Percentiles rank a stretch among this genome's conserved stretches.
Conservation (phyloP, 1,284 basidiomycete species). For the Trichosporon sp. region DNA sequence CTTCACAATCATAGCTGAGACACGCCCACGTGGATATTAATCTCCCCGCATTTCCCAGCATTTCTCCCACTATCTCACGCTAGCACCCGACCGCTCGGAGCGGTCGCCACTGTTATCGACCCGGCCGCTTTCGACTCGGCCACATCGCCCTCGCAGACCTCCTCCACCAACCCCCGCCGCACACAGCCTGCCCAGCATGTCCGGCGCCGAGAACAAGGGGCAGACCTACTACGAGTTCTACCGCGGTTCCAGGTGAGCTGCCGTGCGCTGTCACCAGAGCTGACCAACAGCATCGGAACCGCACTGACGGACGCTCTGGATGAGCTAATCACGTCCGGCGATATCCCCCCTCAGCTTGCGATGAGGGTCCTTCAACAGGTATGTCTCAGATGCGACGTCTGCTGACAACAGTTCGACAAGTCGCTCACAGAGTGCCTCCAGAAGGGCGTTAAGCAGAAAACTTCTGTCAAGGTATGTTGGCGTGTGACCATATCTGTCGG, state of each 20-base stretch:
- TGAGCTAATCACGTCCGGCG: conserved; percentile 93
- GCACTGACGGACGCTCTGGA: conserved; percentile 98
- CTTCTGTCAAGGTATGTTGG: conserved; percentile 68
- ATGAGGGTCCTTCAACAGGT: conserved; percentile 97
- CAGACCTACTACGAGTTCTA: conserved; percentile 84
- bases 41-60: neutral
- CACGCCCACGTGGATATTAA: neutral
- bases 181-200: conserved; percentile 21
- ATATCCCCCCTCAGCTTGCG: conserved; percentile 93
- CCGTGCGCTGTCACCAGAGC: neutral
- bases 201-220: conserved; percentile 19
- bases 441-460: conserved; percentile 86
- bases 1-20: neutral
- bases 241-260: conserved; percentile 49
- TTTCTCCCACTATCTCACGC: neutral
- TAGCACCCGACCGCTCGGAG: neutral
- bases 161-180: no score
- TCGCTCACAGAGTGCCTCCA: conserved; percentile 83
- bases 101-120: conserved; percentile 1
- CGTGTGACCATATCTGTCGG: neutral
- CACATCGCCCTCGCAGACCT: neutral
- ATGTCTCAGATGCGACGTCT: neutral
- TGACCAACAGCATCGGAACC: conserved; percentile 73
- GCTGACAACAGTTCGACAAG: conserved; percentile 76
- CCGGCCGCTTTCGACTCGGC: neutral